Evolutionary conservation across 257 asterid genomes (phyloP), one percentile per base, ranked within the genome.

Genomic region (Phtheirospermum japonicum): DNA sequence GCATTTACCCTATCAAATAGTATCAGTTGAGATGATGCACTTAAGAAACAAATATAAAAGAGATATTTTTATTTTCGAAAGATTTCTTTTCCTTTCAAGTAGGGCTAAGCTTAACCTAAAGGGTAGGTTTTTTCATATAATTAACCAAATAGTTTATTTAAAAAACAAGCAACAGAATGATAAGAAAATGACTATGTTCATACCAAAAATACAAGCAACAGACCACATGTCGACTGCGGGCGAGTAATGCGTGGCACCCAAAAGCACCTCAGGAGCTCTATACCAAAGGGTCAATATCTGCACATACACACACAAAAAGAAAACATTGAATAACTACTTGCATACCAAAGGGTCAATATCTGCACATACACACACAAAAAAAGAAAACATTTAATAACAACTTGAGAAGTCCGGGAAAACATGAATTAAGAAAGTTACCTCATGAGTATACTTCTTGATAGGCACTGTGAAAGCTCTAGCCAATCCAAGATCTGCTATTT

Each of bases 141-240:
- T 23, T 23, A 23, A 23, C 8, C 18, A 45, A 4, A 10, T 13
- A 11, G 2, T 26, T 39, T 13, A 6, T 40, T 9, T 11, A 9
- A 56, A n/a, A 42, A 64, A 19, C 16, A 48, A 19, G 51, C 8
- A 54, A 50, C 2, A 26, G 30, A 12, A 59, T 32, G 39, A 61
- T 50, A 4, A 52, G 10, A 30, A 40, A 17, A 42, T 11, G 70
- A 42, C 45, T 19, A 42, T n/a, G 45, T 59, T 10, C 73, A 14
- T 91, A 89, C 99, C 99, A 74, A 93, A 93, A 71, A 93, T 89
- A 67, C 97, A 87, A 39, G 85, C 99, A 40, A 93, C 97, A 43
- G 97, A 93, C 97, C 99, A 93, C 81, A 87, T 87, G 75, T 93
- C 99, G 48, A 93, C 97, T 20, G 87, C 97, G 57, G 97, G 90